These are phyloP conservation scores for Xanthoconium separans DNA, from an alignment of 1,284 basidiomycete genomes.

Conservation along the genomic window DNA sequence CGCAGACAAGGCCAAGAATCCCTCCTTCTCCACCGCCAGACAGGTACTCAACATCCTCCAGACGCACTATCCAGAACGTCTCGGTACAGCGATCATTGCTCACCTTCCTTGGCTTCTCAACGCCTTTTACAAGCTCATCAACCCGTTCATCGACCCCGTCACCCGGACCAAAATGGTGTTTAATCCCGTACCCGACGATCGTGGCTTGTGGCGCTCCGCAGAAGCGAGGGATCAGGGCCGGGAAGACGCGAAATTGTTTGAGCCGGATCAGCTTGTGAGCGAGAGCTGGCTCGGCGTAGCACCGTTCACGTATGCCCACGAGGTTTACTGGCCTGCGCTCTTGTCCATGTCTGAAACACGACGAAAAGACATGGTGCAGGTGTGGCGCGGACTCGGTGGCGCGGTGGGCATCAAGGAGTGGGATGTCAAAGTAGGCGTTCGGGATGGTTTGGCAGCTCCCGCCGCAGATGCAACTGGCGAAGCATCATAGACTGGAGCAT, in stretches of 20 bases:
- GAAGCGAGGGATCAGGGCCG: conserved; percentile 19
- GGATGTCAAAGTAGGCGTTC: conserved; percentile 41
- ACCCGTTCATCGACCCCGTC: conserved; percentile 77
- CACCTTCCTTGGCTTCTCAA: conserved; percentile 83
- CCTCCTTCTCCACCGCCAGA: conserved; percentile 63
- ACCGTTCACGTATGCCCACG: conserved; percentile 69
- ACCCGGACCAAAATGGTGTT: conserved; percentile 74
- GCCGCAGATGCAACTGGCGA: not conserved
- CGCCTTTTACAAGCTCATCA: conserved; percentile 81
- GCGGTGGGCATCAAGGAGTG: conserved; percentile 69
- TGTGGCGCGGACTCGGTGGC: conserved; percentile 66
- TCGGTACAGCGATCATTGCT: conserved; percentile 81
- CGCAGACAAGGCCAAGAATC: conserved; percentile 76
- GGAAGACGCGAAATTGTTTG: conserved; percentile 56
- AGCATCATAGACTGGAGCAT: conserved; percentile 10
- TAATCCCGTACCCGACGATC: conserved; percentile 47
- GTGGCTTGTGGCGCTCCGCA: conserved; percentile 24
- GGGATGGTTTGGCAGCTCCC: conserved; percentile 12
- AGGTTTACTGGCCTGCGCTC: conserved; percentile 71
- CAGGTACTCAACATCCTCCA: conserved; percentile 77
- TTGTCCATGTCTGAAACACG: conserved; percentile 54
- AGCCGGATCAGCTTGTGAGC: conserved; percentile 53
- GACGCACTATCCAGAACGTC: conserved; percentile 89
- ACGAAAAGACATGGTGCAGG: conserved; percentile 48
- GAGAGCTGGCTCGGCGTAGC: conserved; percentile 61